A percentile compares a stretch with the other conserved stretches of the same genome.
Conservation (phyloP, 768 basidiomycete genomes). For the Phylloporus scabripes region DNA sequence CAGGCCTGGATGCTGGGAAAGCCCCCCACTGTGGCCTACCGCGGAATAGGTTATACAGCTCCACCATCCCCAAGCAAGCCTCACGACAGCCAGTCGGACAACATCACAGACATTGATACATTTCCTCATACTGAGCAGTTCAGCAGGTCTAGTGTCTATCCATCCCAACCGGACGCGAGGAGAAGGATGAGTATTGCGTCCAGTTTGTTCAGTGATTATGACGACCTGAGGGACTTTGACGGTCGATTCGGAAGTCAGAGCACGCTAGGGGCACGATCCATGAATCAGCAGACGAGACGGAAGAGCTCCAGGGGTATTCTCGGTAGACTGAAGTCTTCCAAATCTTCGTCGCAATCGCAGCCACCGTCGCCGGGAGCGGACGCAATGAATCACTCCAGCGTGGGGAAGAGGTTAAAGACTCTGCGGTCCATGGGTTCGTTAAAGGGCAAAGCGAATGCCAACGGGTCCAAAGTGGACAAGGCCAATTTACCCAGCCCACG, state of each 20-base stretch:
- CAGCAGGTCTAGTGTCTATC: constrained; percentile 23
- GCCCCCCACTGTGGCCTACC: constrained; percentile 76
- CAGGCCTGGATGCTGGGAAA: constrained; percentile 98
- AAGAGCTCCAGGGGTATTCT: constrained; percentile 69
- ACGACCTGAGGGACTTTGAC: constrained; percentile 82
- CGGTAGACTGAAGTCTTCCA: constrained; percentile 48
- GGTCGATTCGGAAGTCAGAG: constrained; percentile 80
- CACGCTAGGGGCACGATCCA: constrained; percentile 51
- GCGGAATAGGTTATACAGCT: constrained; percentile 80
- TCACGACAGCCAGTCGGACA: constrained; percentile 15
- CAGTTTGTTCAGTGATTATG: constrained; percentile 77
- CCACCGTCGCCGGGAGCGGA: constrained; percentile 43
- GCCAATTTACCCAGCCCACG: constrained; percentile 44
- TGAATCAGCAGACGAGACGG: constrained; percentile 38
- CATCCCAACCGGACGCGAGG: constrained; percentile 33
- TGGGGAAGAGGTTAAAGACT: constrained; percentile 58
- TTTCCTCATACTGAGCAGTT: constrained; percentile 20
- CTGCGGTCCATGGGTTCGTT: constrained; percentile 80
- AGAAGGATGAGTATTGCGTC: constrained; percentile 70
- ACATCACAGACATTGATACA: constrained; percentile 14
- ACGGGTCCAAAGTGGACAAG: constrained; percentile 29
- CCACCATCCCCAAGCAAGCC: constrained; percentile 32
- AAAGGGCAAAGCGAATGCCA: constrained; percentile 42
- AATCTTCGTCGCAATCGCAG: constrained; percentile 39
- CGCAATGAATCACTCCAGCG: constrained; percentile 25